phyloP scores from a whole-genome alignment of 2,329 filamentous ascomycete species.

The Ascochyta clinopodiicola region DNA sequence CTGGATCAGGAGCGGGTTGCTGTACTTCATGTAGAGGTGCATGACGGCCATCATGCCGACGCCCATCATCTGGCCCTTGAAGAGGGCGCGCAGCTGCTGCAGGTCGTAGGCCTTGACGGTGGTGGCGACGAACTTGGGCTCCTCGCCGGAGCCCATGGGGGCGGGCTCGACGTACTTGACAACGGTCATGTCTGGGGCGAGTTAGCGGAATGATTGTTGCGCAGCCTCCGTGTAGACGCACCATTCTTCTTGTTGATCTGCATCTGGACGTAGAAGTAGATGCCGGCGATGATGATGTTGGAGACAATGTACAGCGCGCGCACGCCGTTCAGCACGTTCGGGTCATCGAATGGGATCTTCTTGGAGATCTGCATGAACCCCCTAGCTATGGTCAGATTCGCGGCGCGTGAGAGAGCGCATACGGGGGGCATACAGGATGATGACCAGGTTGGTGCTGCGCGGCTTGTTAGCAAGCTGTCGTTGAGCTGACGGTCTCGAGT shows the following conservation, averaged over 20 bases:
- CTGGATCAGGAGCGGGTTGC: constrained; percentile 98
- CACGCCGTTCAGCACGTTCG: constrained; percentile 69
- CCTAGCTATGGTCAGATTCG: constrained; percentile 8
- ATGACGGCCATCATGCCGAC: constrained; percentile 98
- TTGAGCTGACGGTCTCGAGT: not conserved
- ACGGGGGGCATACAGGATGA: constrained; percentile 37
- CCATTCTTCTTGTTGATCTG: constrained; percentile 98
- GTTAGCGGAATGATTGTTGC: constrained; percentile 19
- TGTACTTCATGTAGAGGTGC: constrained; percentile 99
- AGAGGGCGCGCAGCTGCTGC: constrained; percentile 80
- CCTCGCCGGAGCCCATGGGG: constrained; percentile 89
- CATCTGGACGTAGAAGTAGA: constrained; percentile 85
- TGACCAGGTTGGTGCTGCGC: constrained; percentile 47
- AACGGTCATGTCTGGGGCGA: constrained; percentile 80
- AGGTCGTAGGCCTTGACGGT: constrained; percentile 96
- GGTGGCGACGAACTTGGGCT: constrained; percentile 94
- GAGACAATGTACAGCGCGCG: constrained; percentile 70
- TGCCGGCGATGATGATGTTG: constrained; percentile 80
- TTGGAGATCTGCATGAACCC: constrained; percentile 98
- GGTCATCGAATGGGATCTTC: constrained; percentile 92
- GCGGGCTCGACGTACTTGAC: constrained; percentile 98
- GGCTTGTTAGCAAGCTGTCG: constrained; percentile 33
- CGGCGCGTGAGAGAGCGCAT: not conserved
- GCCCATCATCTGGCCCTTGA: constrained; percentile 94
- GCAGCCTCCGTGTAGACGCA: constrained; percentile 55